phyloP scores from a whole-genome alignment of 129 eudicot species.

The Sambucus nigra region DNA sequence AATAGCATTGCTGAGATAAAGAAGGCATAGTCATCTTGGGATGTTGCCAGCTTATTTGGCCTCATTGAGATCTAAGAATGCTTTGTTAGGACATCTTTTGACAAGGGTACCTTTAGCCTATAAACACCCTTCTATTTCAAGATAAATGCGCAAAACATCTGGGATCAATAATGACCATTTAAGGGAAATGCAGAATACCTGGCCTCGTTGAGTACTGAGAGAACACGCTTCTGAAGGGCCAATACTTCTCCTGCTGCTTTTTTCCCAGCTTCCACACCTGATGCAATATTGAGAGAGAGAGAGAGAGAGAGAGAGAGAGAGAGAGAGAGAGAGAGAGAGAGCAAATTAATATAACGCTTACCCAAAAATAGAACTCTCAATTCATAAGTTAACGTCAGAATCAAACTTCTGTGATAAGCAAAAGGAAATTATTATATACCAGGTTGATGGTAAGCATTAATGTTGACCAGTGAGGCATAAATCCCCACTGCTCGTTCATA shows the following conservation, averaged over 20 bases:
- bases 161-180: too few relatives aligned
- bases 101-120: too few relatives aligned
- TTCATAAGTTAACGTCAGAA: neutral
- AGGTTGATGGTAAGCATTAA: conserved; percentile 97
- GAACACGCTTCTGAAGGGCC: conserved; percentile 93
- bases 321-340: neutral
- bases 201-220: conserved; percentile 82
- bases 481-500: conserved; percentile 98
- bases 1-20: too few relatives aligned
- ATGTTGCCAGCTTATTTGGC: too few relatives aligned
- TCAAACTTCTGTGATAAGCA: neutral
- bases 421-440: conserved; percentile 32
- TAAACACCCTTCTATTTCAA: too few relatives aligned
- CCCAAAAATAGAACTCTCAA: neutral
- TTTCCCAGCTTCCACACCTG: conserved; percentile 99
- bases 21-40: too few relatives aligned
- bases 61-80: too few relatives aligned
- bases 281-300: neutral
- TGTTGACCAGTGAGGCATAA: conserved; percentile 82
- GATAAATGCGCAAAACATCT: too few relatives aligned
- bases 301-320: neutral
- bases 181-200: conserved; percentile 68
- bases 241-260: conserved; percentile 97
- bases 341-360: neutral
- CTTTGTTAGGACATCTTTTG: too few relatives aligned